Conservation (phyloP, 176 grass and related monocot species). For the Avena insularis region DNA sequence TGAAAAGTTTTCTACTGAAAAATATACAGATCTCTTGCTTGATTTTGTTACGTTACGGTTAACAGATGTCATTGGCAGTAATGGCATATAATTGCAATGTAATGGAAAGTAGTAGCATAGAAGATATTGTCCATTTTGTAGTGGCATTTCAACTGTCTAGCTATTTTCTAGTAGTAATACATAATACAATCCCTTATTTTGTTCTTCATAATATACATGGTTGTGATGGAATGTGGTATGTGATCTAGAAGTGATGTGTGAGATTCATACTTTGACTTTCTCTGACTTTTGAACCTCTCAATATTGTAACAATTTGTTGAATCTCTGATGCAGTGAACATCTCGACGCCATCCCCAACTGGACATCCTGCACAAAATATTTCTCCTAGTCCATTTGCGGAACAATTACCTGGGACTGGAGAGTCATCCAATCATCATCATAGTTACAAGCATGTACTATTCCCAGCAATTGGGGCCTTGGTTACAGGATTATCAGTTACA, state of each 20-base stretch:
- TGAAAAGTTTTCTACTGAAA: neutral
- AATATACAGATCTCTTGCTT: neutral
- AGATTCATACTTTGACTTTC: constrained; percentile 25
- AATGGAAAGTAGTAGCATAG: constrained; percentile 9
- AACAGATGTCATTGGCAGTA: neutral
- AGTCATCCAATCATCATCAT: constrained; percentile 61
- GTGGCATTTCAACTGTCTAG: neutral
- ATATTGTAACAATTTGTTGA: constrained; percentile 32
- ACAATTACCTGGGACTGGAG: constrained; percentile 59
- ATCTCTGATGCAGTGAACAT: constrained; percentile 70
- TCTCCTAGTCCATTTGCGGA: constrained; percentile 60
- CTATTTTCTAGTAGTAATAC: neutral
- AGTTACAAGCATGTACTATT: constrained; percentile 60
- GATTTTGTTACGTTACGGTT: neutral
- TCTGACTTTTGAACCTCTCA: constrained; percentile 8
- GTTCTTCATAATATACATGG: neutral
- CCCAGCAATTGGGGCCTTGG: constrained; percentile 67
- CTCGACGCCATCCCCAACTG: constrained; percentile 45
- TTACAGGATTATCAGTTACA: constrained; percentile 73
- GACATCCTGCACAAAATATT: constrained; percentile 47
- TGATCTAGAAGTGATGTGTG: constrained; percentile 4
- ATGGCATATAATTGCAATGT: neutral
- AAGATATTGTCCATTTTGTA: neutral
- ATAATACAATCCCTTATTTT: neutral
- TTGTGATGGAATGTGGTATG: neutral